Conservation (phyloP, 495 filamentous ascomycete genomes). For the Daldinia loculata region DNA sequence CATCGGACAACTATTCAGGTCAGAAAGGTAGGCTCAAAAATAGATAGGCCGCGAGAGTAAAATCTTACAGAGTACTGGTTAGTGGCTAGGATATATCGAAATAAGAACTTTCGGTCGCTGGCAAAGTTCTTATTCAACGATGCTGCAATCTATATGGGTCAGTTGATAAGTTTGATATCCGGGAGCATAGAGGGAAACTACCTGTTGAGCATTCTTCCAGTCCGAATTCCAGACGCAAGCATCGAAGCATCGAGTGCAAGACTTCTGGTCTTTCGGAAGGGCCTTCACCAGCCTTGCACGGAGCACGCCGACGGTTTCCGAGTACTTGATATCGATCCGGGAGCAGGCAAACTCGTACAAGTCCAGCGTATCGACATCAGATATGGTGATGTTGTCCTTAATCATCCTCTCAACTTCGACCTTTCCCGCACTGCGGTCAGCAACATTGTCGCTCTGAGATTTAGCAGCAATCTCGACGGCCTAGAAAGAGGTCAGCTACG, state of each 20-base stretch:
- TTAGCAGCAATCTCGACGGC: constrained; percentile 56
- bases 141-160: constrained; percentile 50
- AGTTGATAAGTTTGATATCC: constrained; percentile 4
- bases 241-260: constrained; percentile 51
- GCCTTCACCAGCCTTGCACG: constrained; percentile 55
- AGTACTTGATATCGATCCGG: constrained; percentile 24
- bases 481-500: constrained; percentile 40
- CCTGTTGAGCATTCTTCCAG: constrained; percentile 59
- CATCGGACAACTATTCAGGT: constrained; percentile 47
- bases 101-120: constrained; percentile 52
- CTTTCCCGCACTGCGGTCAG: constrained; percentile 47
- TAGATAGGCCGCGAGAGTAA: background rate
- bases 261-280: constrained; percentile 48
- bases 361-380: constrained; percentile 54
- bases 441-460: constrained; percentile 53
- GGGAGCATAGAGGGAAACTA: constrained; percentile 11
- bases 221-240: constrained; percentile 57
- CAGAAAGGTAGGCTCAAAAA: constrained; percentile 20
- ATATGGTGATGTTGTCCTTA: constrained; percentile 47
- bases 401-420: constrained; percentile 50
- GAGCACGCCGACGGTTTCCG: constrained; percentile 53
- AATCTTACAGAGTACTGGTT: constrained; percentile 55
- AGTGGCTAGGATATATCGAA: constrained; percentile 55
- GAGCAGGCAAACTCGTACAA: constrained; percentile 53
- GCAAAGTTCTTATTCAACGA: constrained; percentile 53